Conservation (phyloP, 139 green algal species). For the Haematococcus sp. region DNA sequence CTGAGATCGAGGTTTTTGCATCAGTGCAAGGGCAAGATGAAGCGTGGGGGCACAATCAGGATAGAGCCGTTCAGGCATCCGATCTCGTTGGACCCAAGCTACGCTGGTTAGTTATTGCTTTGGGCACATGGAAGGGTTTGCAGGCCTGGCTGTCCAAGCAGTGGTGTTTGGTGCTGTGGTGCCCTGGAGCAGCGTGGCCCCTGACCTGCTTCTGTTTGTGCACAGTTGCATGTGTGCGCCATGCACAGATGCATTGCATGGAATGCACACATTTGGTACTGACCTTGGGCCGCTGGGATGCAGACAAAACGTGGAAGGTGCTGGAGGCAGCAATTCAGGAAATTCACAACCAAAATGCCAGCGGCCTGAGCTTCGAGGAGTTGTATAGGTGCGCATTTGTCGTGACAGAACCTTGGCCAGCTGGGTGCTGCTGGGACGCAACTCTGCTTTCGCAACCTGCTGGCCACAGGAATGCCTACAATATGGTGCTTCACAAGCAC, state of each 20-base stretch:
- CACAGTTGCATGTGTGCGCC: neutral
- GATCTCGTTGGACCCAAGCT: slow-evolving; percentile 85
- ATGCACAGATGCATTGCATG: no score
- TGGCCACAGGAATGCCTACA: slow-evolving; percentile 93
- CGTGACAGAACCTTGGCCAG: neutral
- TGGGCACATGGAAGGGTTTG: neutral
- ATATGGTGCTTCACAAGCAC: slow-evolving; percentile 99
- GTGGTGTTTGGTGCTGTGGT: neutral
- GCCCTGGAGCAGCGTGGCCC: no score
- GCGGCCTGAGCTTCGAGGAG: slow-evolving; percentile 95
- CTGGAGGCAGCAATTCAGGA: slow-evolving; percentile 93
- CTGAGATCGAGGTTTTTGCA: neutral
- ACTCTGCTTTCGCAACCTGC: neutral
- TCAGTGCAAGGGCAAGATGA: neutral
- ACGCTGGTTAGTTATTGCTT: slow-evolving; percentile 57
- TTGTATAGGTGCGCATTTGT: slow-evolving; percentile 79
- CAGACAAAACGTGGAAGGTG: slow-evolving; percentile 96
- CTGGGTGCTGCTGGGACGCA: neutral
- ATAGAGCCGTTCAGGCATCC: slow-evolving; percentile 96
- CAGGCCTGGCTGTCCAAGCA: neutral
- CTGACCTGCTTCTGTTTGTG: no score
- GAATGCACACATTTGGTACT: neutral
- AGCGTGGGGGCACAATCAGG: slow-evolving; percentile 31
- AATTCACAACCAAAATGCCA: slow-evolving; percentile 97
- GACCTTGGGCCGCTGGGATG: slow-evolving; percentile 1